Base-by-base conservation (phyloP, 176 grass and related monocot species). In the Areca catechu region DNA sequence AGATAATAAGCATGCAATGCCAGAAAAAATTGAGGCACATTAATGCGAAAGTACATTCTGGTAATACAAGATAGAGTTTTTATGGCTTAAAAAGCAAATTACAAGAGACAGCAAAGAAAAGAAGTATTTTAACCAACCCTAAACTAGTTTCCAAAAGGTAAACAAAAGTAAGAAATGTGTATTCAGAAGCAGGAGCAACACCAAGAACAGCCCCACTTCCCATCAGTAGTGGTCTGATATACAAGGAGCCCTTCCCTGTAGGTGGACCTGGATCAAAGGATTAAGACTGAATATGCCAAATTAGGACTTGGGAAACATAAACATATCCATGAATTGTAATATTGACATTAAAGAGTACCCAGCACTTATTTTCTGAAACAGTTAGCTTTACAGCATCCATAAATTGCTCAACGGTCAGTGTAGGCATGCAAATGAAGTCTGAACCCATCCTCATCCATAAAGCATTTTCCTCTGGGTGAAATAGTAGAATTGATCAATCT, bases 111-210 rank as follows among this genome's bases (percentile, higher is more conserved):
- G 24, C 48, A 66, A 63, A 50, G 0, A 50, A 53, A 22, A 21
- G 15, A 22, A 58, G 18, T 17, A 29, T 5, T 29, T 19, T 22
- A 28, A 71, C 83, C 20, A 62, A 97, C 92, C 92, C 90, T 96
- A 58, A 96, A 96, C 68, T 90, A 96, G 61, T 90, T 96, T 22
- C 92, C 92, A 82, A 96, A 86, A 88, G 92, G 92, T 66, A 84
- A 23, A 87, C 80, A 74, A 79, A 96, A 64, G 90, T 87, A 90
- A 96, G 49, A 75, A 96, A 96, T 58, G 86, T 88, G 68, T 84
- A 96, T 63, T 96, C 92, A 58, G 86, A 72, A 77, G 86, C 83
- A 56, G 92, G 92, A 70, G 81, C 77, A 51, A 96, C 71, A 69
- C 92, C 88, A 84, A 96, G 92, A 80, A 96, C 80, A 27, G 86